Conservation (phyloP, 257 asterid genomes). For the Marsdenia floribunda region DNA sequence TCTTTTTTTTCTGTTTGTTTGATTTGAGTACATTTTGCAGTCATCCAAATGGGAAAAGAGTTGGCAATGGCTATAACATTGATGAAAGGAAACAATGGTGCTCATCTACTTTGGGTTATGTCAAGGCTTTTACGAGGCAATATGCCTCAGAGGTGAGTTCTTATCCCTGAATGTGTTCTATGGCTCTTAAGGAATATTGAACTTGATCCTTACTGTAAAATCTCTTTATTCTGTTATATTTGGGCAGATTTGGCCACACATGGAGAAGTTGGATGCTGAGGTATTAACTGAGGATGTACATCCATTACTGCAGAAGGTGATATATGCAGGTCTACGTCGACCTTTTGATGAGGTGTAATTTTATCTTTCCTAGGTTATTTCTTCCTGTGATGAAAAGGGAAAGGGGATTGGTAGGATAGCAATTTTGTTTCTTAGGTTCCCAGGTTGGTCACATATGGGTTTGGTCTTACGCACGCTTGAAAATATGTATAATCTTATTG, state of each 20-base stretch:
- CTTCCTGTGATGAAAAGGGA: too few species aligned
- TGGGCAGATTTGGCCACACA: conserved; percentile 73
- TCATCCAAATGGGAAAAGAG: conserved; percentile 42
- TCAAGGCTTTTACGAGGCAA: conserved; percentile 88
- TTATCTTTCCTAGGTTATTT: not conserved
- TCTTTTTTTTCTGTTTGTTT: not conserved
- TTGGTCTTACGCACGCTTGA: not conserved
- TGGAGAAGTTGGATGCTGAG: conserved; percentile 75
- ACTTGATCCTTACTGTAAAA: conserved; percentile 6
- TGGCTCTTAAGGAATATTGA: conserved; percentile 3
- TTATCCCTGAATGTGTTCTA: conserved; percentile 6
- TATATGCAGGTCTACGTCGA: conserved; percentile 71
- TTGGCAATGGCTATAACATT: conserved; percentile 46
- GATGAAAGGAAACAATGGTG: conserved; percentile 97
- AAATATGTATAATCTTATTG: not conserved
- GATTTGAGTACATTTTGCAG: conserved; percentile 31
- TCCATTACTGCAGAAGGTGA: conserved; percentile 66
- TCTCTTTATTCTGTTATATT: not conserved
- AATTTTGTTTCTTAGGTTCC: not conserved
- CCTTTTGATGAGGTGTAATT: conserved; percentile 29
- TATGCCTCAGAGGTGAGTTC: conserved; percentile 82
- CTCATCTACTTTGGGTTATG: conserved; percentile 80
- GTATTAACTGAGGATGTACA: conserved; percentile 69
- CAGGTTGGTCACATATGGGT: not conserved
- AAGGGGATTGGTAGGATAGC: not conserved